Conservation (phyloP, 192 early-diverging fungal species). For the Gamsiella multidivaricata region DNA sequence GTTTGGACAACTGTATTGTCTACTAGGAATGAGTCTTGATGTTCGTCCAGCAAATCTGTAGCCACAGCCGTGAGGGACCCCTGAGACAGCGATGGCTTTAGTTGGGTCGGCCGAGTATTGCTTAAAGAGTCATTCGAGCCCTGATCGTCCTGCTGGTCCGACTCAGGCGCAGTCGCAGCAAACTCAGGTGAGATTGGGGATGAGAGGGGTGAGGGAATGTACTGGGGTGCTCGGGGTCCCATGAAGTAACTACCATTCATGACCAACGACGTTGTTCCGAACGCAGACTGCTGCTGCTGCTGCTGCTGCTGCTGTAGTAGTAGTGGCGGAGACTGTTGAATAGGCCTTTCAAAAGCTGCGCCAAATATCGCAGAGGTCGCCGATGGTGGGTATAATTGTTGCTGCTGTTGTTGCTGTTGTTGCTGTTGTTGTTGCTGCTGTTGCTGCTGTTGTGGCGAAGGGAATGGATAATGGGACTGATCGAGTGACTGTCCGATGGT, state of each 20-base stretch:
- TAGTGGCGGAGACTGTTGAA: background rate
- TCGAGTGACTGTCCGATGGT: background rate
- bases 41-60: slow-evolving; percentile 1
- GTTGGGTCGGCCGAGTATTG: background rate
- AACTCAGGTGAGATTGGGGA: slow-evolving; percentile 34
- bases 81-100: slow-evolving; percentile 17
- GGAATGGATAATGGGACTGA: background rate
- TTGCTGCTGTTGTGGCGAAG: background rate
- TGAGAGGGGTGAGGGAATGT: slow-evolving; percentile 40
- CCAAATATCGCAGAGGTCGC: slow-evolving; percentile 52
- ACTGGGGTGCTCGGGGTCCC: slow-evolving; percentile 46
- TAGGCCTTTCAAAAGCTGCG: slow-evolving; percentile 16
- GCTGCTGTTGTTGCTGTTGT: slow-evolving; percentile 4
- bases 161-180: background rate
- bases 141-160: background rate
- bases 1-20: background rate
- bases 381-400: slow-evolving; percentile 1
- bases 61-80: slow-evolving; percentile 16
- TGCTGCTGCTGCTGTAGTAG: slow-evolving; percentile 5
- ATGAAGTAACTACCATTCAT: slow-evolving; percentile 35
- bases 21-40: background rate
- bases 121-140: background rate
- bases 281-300: background rate
- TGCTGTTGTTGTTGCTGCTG: slow-evolving; percentile 3
- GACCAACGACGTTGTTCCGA: slow-evolving; percentile 13